Evolutionary conservation across 2,329 filamentous ascomycete species (phyloP).

Genomic region (Pseudogymnoascus sp.): DNA sequence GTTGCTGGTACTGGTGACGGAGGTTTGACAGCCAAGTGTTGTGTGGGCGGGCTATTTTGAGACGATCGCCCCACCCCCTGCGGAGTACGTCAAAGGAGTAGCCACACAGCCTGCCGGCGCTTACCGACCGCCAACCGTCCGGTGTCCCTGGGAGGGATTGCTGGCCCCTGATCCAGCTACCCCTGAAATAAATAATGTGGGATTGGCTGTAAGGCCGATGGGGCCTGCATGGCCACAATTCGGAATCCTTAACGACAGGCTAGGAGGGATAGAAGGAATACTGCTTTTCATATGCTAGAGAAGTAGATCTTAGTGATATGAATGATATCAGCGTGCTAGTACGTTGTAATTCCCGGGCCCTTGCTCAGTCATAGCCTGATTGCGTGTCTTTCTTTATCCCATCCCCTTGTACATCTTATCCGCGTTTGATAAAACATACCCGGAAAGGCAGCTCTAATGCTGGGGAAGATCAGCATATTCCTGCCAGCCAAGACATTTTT

Average conservation of each 20-base stretch:
- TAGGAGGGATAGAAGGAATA: neutral
- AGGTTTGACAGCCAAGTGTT: neutral
- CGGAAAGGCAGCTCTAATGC: neutral
- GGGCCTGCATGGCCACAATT: neutral
- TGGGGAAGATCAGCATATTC: neutral
- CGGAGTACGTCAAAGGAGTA: neutral
- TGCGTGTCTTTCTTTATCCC: neutral
- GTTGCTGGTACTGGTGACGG: too few species aligned
- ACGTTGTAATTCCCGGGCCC: neutral
- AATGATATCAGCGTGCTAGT: neutral
- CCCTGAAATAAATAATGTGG: neutral
- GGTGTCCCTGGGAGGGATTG: neutral
- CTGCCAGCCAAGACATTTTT: neutral
- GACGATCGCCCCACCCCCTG: neutral
- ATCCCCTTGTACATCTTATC: neutral
- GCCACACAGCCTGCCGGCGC: neutral
- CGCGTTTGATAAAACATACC: neutral
- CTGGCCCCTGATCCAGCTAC: neutral
- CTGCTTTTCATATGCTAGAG: too few species aligned
- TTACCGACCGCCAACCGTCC: neutral
- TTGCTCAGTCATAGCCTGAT: neutral
- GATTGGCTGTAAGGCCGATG: neutral
- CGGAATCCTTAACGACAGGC: neutral
- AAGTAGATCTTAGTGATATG: neutral
- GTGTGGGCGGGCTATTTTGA: neutral